Percentiles rank a stretch among this genome's conserved stretches.
Conservation (phyloP, 2,329 filamentous ascomycete genomes). For the Madurella fahalii region DNA sequence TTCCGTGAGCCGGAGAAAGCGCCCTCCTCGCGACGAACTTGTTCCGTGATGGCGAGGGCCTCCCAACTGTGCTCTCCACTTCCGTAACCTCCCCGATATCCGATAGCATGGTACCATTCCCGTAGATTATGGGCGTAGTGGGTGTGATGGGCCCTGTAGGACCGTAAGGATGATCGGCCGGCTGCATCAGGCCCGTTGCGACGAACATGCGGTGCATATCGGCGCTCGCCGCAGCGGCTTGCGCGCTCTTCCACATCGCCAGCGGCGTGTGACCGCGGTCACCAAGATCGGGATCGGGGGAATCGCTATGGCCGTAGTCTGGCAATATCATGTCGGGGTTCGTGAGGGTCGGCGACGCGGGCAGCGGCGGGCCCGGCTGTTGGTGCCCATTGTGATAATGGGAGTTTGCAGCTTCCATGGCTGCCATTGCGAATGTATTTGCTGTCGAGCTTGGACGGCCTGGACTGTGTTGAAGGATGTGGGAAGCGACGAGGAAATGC, state of each 20-base stretch:
- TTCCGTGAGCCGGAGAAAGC: conserved; percentile 26
- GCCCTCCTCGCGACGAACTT: conserved; percentile 33
- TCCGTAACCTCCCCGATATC: conserved; percentile 59
- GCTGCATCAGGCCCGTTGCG: conserved; percentile 34
- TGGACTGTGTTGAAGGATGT: not conserved
- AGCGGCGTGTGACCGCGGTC: conserved; percentile 46
- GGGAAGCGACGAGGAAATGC: not conserved
- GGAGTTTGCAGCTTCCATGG: conserved; percentile 28
- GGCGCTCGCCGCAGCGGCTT: conserved; percentile 31
- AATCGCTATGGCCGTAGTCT: conserved; percentile 57
- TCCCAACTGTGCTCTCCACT: conserved; percentile 47
- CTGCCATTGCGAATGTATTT: conserved; percentile 21
- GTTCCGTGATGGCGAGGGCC: conserved; percentile 35
- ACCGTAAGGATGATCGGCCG: conserved; percentile 31
- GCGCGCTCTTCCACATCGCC: conserved; percentile 49
- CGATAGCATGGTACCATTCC: conserved; percentile 65
- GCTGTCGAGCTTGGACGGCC: not conserved
- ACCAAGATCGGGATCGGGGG: conserved; percentile 47
- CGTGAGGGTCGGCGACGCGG: conserved; percentile 79
- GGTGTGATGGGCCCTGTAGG: conserved; percentile 45
- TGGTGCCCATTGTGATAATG: conserved; percentile 30
- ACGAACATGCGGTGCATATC: conserved; percentile 42
- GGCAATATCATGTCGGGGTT: conserved; percentile 95
- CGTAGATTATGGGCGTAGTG: conserved; percentile 63
- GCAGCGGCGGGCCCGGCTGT: conserved; percentile 43